Conservation (phyloP, 768 basidiomycete genomes). For the Pleurotus djamor region DNA sequence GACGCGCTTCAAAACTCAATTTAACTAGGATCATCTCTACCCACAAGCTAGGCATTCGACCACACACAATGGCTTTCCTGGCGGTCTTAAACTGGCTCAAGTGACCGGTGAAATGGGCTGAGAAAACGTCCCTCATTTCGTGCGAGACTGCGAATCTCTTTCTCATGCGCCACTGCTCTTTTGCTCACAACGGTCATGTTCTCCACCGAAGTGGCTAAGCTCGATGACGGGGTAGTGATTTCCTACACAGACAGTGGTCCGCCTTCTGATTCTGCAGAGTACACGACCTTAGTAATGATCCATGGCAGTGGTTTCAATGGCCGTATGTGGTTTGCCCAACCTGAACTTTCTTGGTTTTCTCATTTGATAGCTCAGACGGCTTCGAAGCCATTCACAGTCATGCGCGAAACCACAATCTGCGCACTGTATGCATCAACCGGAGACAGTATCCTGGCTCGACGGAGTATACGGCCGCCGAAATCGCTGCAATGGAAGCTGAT, state of each 20-base stretch:
- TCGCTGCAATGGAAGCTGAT: conserved; percentile 14
- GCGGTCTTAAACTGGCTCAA: no score
- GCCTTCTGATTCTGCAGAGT: conserved; percentile 3
- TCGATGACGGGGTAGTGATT: not conserved
- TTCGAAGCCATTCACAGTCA: conserved; percentile 9
- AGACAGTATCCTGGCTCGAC: conserved; percentile 20
- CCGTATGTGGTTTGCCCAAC: conserved; percentile 6
- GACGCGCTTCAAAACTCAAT: no score
- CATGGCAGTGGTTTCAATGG: conserved; percentile 18
- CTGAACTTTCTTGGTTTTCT: not conserved
- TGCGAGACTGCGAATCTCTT: not conserved
- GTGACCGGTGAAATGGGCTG: no score
- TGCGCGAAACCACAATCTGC: conserved; percentile 13
- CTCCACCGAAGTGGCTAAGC: not conserved
- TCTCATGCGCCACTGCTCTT: not conserved
- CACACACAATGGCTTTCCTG: no score
- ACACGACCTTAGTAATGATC: conserved; percentile 17
- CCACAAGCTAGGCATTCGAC: no score
- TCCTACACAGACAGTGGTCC: conserved; percentile 2
- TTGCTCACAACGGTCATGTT: not conserved
- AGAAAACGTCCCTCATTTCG: no score
- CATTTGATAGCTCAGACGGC: conserved; percentile 8
- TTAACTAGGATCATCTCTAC: no score
- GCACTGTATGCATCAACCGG: conserved; percentile 17
- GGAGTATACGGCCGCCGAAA: conserved; percentile 15